Percentiles rank a stretch among this genome's conserved stretches.
Evolutionary conservation across 805 yeast species (phyloP).

Genomic region (Osmozyma mogii): DNA sequence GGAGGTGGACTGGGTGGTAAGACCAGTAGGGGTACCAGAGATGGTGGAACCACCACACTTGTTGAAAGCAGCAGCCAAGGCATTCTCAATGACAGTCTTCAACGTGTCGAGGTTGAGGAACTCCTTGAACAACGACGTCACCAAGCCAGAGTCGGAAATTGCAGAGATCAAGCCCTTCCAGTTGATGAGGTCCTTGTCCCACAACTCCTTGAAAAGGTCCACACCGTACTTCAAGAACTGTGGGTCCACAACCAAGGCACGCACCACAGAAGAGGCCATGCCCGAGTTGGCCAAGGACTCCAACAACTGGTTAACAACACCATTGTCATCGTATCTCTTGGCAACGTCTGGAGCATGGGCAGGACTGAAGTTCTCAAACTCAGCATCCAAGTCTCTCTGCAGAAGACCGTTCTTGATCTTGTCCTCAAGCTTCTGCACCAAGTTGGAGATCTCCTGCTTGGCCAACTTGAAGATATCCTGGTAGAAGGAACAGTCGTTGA

Average conservation of each 20-base stretch:
- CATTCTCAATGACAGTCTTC: conserved; percentile 32
- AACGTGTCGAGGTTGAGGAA: conserved; percentile 32
- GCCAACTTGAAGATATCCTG: conserved; percentile 32
- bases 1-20: conserved; percentile 15
- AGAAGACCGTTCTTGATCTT: conserved; percentile 11
- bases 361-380: background rate
- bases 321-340: conserved; percentile 11
- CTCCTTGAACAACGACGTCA: conserved; percentile 28
- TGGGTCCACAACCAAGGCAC: conserved; percentile 28
- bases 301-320: conserved; percentile 27
- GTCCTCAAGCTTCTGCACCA: conserved; percentile 19
- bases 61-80: conserved; percentile 36
- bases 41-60: conserved; percentile 26
- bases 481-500: conserved; percentile 32
- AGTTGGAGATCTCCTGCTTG: conserved; percentile 20
- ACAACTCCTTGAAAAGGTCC: conserved; percentile 23
- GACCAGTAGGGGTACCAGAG: conserved; percentile 15
- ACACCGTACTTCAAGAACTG: conserved; percentile 33
- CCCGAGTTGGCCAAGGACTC: conserved; percentile 38
- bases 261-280: conserved; percentile 31
- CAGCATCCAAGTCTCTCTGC: conserved; percentile 14
- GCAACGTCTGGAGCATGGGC: conserved; percentile 1
- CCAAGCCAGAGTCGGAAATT: conserved; percentile 28
- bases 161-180: conserved; percentile 21
- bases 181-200: conserved; percentile 21